These are phyloP conservation scores for Mycosphaerella sp. DNA, from an alignment of 2,329 filamentous ascomycete genomes.

Conservation along the genomic window DNA sequence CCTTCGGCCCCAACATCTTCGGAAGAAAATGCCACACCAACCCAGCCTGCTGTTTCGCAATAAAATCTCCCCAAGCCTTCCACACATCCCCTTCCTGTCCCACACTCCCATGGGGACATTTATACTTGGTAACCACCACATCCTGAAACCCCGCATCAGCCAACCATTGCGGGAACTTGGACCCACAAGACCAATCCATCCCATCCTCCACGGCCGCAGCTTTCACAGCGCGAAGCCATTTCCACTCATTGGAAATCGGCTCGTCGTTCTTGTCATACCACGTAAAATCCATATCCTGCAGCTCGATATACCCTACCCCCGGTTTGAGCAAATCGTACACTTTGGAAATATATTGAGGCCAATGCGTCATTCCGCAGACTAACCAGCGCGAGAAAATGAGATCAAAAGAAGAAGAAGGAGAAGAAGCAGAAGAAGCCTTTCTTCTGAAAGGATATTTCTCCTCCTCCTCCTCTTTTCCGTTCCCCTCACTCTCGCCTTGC, in stretches of 20 bases:
- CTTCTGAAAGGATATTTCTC: too few relatives aligned
- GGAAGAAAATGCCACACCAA: slow-evolving; percentile 13
- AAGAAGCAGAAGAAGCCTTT: too few relatives aligned
- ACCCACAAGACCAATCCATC: slow-evolving; percentile 1
- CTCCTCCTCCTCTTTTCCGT: too few relatives aligned
- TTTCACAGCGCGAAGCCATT: slow-evolving; percentile 12
- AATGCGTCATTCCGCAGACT: slow-evolving; percentile 20
- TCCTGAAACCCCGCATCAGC: slow-evolving; percentile 20
- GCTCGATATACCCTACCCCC: slow-evolving; percentile 17
- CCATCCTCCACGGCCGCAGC: slow-evolving; percentile 1
- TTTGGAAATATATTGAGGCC: slow-evolving; percentile 17
- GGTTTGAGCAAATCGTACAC: slow-evolving; percentile 16
- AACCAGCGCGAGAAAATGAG: slow-evolving; percentile 25
- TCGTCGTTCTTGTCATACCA: slow-evolving; percentile 4
- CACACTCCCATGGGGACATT: slow-evolving; percentile 14
- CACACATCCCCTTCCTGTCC: slow-evolving; percentile 7
- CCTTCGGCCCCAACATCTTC: slow-evolving; percentile 5
- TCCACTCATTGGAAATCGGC: slow-evolving; percentile 16
- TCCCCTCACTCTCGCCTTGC: not conserved
- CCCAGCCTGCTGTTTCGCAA: slow-evolving; percentile 3
- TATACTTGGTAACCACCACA: slow-evolving; percentile 17
- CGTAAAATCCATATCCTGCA: slow-evolving; percentile 20
- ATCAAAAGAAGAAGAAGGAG: slow-evolving; percentile 11
- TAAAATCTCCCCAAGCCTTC: slow-evolving; percentile 15
- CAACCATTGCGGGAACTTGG: slow-evolving; percentile 13